These are phyloP conservation scores for Ophiocordyceps camponoti-saundersi DNA, from an alignment of 2,329 filamentous ascomycete species.

Conservation along the genomic window DNA sequence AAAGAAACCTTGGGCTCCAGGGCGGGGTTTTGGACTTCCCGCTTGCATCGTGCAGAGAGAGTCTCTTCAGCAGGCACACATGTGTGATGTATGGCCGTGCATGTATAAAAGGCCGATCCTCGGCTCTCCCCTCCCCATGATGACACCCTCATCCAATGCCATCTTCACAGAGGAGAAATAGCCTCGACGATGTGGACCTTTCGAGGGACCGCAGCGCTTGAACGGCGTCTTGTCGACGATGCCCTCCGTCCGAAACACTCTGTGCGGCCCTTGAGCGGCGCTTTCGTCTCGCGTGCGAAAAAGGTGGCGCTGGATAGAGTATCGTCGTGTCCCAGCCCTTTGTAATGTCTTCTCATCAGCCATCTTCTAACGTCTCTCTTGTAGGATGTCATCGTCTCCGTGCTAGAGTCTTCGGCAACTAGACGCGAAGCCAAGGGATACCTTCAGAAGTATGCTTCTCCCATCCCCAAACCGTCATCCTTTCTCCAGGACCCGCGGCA, in stretches of 20 bases:
- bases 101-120: not conserved
- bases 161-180: too few species aligned
- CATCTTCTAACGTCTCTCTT: not conserved
- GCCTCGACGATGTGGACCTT: not conserved
- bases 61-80: not conserved
- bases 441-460: constrained; percentile 58
- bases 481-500: constrained; percentile 17
- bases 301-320: not conserved
- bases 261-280: not conserved
- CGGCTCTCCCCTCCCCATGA: not conserved
- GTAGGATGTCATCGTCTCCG: constrained; percentile 71
- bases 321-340: not conserved
- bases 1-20: not conserved
- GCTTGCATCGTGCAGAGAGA: too few species aligned
- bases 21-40: not conserved
- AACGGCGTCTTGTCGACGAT: not conserved
- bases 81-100: not conserved
- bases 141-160: not conserved
- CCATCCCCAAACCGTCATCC: constrained; percentile 9
- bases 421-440: constrained; percentile 88
- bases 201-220: not conserved
- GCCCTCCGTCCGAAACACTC: not conserved
- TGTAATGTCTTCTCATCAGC: not conserved
- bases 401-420: constrained; percentile 77
- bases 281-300: not conserved